These are phyloP conservation scores for Fagus sylvatica DNA, from an alignment of 306 rosid genomes.

Conservation along the genomic window DNA sequence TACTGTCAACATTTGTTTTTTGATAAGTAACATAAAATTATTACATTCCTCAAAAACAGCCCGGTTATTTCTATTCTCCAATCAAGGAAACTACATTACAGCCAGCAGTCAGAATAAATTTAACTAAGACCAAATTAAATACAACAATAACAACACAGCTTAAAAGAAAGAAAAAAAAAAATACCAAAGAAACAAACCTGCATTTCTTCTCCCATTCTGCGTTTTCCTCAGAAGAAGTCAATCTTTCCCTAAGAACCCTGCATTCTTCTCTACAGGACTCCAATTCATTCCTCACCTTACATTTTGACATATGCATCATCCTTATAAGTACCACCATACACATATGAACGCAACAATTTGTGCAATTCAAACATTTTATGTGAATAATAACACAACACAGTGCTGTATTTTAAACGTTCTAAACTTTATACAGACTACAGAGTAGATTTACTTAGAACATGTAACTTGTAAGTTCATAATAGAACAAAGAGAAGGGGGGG, in stretches of 20 bases:
- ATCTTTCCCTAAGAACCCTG: constrained; percentile 39
- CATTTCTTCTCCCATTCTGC: constrained; percentile 35
- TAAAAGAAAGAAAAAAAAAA: background rate
- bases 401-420: background rate
- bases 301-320: constrained; percentile 22
- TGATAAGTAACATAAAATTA: background rate
- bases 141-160: background rate
- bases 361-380: background rate
- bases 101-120: background rate
- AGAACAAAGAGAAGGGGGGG: background rate
- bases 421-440: background rate
- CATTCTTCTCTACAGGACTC: constrained; percentile 64
- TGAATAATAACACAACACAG: background rate
- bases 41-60: background rate
- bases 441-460: background rate
- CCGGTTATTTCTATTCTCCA: background rate
- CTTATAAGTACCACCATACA: constrained; percentile 5
- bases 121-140: background rate
- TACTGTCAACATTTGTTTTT: too few relatives aligned
- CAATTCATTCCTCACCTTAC: constrained; percentile 63
- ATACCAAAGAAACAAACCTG: constrained; percentile 49
- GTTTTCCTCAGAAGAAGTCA: constrained; percentile 36
- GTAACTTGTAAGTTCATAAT: background rate
- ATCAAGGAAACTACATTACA: background rate
- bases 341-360: background rate